phyloP scores from a whole-genome alignment of 106 monocot genomes.

The Hemerocallis citrina region DNA sequence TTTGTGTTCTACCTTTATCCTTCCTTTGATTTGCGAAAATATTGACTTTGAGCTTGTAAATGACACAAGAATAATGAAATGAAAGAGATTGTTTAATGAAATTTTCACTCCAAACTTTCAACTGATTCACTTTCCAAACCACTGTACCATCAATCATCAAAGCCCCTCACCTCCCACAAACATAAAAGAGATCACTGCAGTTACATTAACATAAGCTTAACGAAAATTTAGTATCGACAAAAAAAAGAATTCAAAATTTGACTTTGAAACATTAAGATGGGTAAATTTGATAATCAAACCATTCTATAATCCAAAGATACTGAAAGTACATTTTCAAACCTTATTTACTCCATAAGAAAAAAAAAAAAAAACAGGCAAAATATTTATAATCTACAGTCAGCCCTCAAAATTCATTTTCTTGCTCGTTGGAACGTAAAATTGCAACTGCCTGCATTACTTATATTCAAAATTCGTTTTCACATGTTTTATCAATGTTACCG shows the following conservation, averaged over 20 bases:
- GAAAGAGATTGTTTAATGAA: neutral
- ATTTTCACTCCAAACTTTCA: neutral
- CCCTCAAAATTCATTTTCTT: no score
- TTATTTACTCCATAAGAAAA: no score
- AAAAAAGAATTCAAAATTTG: no score
- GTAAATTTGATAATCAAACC: no score
- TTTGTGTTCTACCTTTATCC: neutral
- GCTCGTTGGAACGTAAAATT: no score
- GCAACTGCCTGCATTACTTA: no score
- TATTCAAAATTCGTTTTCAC: neutral
- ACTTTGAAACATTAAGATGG: no score
- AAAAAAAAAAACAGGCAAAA: no score
- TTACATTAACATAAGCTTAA: neutral
- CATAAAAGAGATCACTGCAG: neutral
- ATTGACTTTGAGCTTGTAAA: neutral
- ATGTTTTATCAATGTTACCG: neutral
- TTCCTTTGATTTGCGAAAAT: conserved; percentile 4
- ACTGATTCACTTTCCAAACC: neutral
- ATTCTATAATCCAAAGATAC: no score
- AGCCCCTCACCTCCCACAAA: neutral
- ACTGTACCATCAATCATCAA: neutral
- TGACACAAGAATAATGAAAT: neutral
- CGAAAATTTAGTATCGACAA: no score
- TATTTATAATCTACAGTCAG: no score
- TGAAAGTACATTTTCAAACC: no score